Evolutionary conservation across 441 rosid species (phyloP).

Genomic region (Syzygium syzygioides): DNA sequence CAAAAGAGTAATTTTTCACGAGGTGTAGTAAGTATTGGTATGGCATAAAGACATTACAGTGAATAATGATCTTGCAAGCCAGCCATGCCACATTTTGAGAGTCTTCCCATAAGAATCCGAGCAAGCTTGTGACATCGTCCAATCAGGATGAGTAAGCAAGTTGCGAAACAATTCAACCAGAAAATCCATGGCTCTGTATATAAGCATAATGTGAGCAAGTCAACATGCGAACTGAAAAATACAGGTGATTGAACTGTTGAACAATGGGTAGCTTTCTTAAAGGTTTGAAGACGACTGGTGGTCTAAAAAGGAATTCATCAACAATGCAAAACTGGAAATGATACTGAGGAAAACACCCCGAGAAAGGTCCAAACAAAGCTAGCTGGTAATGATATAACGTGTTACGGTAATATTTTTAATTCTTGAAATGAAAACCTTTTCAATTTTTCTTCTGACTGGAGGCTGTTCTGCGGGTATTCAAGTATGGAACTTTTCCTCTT

Average conservation of each 20-base stretch:
- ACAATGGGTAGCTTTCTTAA: neutral
- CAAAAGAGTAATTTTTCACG: neutral
- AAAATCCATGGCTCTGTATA: constrained; percentile 91
- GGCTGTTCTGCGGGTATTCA: neutral
- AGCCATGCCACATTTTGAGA: constrained; percentile 82
- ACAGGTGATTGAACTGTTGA: neutral
- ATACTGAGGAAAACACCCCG: neutral
- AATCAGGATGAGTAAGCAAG: constrained; percentile 67
- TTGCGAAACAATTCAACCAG: constrained; percentile 74
- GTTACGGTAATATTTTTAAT: neutral
- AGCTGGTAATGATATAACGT: neutral
- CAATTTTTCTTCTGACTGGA: neutral
- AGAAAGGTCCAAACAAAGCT: neutral
- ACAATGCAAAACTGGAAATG: neutral
- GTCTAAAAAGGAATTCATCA: neutral
- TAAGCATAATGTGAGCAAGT: neutral
- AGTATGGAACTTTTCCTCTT: neutral
- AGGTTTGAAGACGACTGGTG: neutral
- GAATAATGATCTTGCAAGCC: constrained; percentile 91
- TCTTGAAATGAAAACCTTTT: neutral
- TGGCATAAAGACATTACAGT: constrained; percentile 26
- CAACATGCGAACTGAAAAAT: neutral
- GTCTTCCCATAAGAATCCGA: constrained; percentile 69
- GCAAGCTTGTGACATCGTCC: constrained; percentile 89
- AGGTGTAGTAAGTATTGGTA: neutral